Evolutionary conservation across 1,284 basidiomycete species (phyloP).

Genomic region (Malassezia nana): DNA sequence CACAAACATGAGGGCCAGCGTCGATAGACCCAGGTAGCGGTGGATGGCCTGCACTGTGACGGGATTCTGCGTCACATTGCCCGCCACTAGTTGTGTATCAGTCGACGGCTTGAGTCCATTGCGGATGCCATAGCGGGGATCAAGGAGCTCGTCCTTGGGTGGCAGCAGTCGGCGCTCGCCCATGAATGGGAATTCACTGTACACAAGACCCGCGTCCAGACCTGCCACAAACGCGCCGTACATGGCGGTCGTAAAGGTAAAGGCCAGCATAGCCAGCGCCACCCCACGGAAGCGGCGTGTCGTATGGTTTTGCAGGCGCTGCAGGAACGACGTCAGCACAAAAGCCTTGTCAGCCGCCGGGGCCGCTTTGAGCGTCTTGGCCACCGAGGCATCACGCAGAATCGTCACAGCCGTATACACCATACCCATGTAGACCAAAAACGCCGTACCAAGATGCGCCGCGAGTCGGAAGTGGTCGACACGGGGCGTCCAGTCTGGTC

Average conservation of each 20-base stretch:
- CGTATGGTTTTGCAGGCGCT: conserved; percentile 20
- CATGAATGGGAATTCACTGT: conserved; percentile 98
- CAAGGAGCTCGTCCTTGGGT: conserved; percentile 70
- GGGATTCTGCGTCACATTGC: conserved; percentile 93
- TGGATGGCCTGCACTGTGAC: conserved; percentile 97
- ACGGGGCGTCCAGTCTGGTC: conserved; percentile 54
- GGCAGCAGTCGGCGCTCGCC: conserved; percentile 70
- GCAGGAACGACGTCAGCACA: neutral
- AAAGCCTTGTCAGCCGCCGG: neutral
- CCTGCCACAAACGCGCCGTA: conserved; percentile 96
- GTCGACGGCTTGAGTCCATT: conserved; percentile 36
- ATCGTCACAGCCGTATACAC: conserved; percentile 69
- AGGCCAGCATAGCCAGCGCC: conserved; percentile 22
- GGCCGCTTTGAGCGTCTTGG: conserved; percentile 57
- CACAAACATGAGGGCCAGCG: conserved; percentile 12
- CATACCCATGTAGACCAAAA: conserved; percentile 85
- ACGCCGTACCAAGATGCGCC: conserved; percentile 80
- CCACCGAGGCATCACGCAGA: conserved; percentile 54
- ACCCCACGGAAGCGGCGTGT: conserved; percentile 26
- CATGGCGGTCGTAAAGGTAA: conserved; percentile 60
- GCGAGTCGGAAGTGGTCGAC: conserved; percentile 95
- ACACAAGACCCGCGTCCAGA: conserved; percentile 85
- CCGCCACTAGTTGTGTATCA: conserved; percentile 54
- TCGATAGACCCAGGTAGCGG: conserved; percentile 62
- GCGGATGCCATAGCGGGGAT: conserved; percentile 56